Conservation (phyloP, 2,329 filamentous ascomycete species). For the Neopestalotiopsis sp. region DNA sequence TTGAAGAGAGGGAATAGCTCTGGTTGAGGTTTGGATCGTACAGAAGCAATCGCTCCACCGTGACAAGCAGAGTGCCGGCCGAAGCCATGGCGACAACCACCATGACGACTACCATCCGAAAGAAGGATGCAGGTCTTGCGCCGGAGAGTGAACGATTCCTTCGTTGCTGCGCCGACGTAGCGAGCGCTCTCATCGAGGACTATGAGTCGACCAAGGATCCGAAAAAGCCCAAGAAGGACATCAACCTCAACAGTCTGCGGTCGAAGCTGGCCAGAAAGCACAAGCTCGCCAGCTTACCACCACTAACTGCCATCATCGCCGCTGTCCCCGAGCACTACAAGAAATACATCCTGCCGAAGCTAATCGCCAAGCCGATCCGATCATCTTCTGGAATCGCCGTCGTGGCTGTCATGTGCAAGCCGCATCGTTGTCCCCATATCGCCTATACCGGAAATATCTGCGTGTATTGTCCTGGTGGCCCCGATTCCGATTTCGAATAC, state of each 20-base stretch:
- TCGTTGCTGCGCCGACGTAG: slow-evolving; percentile 93
- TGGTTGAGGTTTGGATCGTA: neutral
- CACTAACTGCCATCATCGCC: slow-evolving; percentile 94
- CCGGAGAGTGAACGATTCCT: slow-evolving; percentile 95
- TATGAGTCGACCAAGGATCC: slow-evolving; percentile 82
- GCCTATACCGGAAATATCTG: slow-evolving; percentile 99
- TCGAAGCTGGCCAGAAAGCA: slow-evolving; percentile 93
- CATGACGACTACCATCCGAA: slow-evolving; percentile 70
- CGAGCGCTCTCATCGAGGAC: slow-evolving; percentile 91
- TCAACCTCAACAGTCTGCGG: slow-evolving; percentile 90
- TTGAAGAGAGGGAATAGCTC: neutral
- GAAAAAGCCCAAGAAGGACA: slow-evolving; percentile 76
- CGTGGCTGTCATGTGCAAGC: slow-evolving; percentile 99
- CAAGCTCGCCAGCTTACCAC: slow-evolving; percentile 83
- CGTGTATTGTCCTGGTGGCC: slow-evolving; percentile 96
- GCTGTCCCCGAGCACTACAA: slow-evolving; percentile 99
- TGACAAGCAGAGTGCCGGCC: neutral
- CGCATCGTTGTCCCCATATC: slow-evolving; percentile 95
- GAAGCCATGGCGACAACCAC: slow-evolving; percentile 57
- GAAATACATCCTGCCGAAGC: slow-evolving; percentile 95
- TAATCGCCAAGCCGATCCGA: slow-evolving; percentile 95
- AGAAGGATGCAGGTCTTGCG: slow-evolving; percentile 74
- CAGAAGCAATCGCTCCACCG: neutral
- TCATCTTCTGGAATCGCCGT: slow-evolving; percentile 97
- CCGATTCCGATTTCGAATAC: slow-evolving; percentile 98